phyloP scores from a whole-genome alignment of 176 grass and related monocot species.

The Themeda triandra region DNA sequence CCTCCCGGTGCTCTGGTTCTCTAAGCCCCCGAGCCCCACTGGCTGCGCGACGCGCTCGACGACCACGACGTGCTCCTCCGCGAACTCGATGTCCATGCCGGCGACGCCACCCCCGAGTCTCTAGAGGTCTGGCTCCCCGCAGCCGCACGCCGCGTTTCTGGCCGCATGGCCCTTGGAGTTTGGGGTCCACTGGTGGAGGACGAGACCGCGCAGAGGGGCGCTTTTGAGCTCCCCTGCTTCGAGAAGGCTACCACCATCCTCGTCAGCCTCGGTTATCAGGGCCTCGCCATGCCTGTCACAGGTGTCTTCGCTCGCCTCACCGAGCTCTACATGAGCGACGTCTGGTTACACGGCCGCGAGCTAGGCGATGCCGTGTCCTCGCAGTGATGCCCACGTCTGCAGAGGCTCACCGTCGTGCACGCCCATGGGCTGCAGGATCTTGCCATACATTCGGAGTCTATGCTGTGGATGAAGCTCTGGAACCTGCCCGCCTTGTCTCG shows the following conservation, averaged over 20 bases:
- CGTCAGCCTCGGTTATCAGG: neutral
- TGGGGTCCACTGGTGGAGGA: too few species aligned
- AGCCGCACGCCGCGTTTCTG: conserved; percentile 15
- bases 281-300: neutral
- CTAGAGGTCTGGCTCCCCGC: conserved; percentile 10
- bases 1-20: neutral
- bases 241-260: neutral
- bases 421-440: neutral
- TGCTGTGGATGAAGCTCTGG: neutral
- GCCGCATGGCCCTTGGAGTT: neutral
- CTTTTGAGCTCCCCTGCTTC: conserved; percentile 12
- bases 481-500: neutral
- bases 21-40: neutral
- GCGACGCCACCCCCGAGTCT: neutral
- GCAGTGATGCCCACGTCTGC: neutral
- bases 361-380: conserved; percentile 24
- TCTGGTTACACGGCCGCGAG: neutral
- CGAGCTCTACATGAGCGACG: neutral
- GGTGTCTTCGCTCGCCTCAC: conserved; percentile 23
- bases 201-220: too few species aligned
- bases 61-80: neutral
- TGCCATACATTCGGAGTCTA: conserved; percentile 5
- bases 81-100: neutral
- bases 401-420: neutral
- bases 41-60: neutral